Evolutionary conservation across 2,329 filamentous ascomycete species (phyloP), one percentile per base, ranked within the genome.

Genomic region (Ophiocordyceps camponoti-saundersi): DNA sequence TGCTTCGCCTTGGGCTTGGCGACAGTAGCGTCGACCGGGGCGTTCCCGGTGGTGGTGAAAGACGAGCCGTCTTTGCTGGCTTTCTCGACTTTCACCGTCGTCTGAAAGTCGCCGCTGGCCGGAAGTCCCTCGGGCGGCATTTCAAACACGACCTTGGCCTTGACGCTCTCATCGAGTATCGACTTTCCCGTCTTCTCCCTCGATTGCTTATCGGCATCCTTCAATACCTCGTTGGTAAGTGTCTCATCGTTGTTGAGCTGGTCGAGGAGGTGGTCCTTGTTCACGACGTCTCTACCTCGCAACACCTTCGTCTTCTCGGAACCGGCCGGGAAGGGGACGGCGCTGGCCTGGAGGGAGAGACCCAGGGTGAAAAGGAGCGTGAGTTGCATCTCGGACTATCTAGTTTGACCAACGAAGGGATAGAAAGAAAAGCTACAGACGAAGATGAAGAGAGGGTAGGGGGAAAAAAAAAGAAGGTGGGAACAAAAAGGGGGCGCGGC

Each of bases 321-420:
- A 39, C 36, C 36, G n/a, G 36, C 36, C 36, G 36, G 36, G 16
- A 7, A 18, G 16, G 36, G 36, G 8, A 10, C 8, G 3, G 36
- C 36, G 36, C 36, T 39, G 36, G 36, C 36, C 23, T 26, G 23
- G 16, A 39, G 36, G 16, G 36, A 39, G n/a, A 39, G 36, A 6
- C 16, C 36, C 2, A 39, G n/a, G 3, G 36, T 18, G 8, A 39
- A n/a, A 18, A 39, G 36, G 36, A 39, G 36, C 16, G 36, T 39
- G 2, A 39, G 16, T 16, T 39, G 36, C 36, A 39, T 39, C 16
- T 39, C 7, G 36, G 34, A 39, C 29, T 44, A 12, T 47, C 36
- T 20, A 52, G 56, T 49, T 55, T 13, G 1, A 6, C 16, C 1
- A 13, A 39, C 23, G 23, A 26, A 4, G 23, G 8, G 23, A 8